Conservation (phyloP, 2,329 filamentous ascomycete species). For the Dothideomycetes sp. region DNA sequence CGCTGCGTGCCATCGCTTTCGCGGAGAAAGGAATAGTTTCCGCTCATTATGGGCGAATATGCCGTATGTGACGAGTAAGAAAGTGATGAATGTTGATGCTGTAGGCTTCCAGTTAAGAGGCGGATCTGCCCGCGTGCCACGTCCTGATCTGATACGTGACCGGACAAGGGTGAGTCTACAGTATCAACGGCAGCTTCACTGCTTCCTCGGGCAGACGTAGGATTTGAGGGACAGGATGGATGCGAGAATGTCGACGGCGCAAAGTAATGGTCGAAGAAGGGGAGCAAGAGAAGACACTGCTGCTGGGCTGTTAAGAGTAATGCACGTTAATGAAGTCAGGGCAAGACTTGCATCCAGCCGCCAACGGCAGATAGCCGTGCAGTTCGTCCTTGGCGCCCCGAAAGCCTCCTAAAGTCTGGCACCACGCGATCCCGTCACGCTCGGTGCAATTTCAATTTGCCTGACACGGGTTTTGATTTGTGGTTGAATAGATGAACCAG, state of each 20-base stretch:
- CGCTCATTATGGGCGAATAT: constrained; percentile 1
- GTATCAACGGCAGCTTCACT: too few species aligned
- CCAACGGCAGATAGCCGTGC: not conserved
- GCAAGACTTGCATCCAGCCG: not conserved
- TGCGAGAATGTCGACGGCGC: not conserved
- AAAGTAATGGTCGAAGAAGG: not conserved
- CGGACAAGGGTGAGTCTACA: too few species aligned
- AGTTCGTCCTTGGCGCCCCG: not conserved
- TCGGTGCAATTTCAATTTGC: not conserved
- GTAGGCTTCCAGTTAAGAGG: not conserved
- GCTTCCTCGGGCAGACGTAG: too few species aligned
- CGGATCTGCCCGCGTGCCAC: not conserved
- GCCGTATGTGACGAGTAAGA: constrained; percentile 1
- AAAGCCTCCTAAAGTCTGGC: not conserved
- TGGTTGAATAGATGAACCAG: not conserved
- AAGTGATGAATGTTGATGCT: not conserved
- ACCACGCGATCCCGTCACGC: not conserved
- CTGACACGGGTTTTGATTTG: not conserved
- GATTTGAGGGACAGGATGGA: too few species aligned
- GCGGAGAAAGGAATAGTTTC: constrained; percentile 10
- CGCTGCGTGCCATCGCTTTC: constrained; percentile 20
- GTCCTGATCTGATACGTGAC: not conserved
- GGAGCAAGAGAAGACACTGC: not conserved
- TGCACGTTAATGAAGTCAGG: not conserved
- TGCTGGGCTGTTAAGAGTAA: not conserved